Evolutionary conservation across 441 rosid genomes (phyloP).

Genomic region (Adansonia gregorii): DNA sequence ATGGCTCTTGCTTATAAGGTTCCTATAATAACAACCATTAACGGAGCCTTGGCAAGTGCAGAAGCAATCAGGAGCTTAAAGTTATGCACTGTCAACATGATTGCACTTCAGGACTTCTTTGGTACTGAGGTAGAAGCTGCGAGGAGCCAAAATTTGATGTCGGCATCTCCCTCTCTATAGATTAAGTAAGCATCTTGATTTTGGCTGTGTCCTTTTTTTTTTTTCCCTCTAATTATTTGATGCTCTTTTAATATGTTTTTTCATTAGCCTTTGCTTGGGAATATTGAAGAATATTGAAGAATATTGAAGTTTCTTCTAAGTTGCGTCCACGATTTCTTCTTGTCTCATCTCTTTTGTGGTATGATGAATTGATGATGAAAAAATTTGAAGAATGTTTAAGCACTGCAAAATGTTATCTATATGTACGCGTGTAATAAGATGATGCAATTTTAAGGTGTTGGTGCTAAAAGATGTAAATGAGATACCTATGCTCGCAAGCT

Average conservation of each 20-base stretch:
- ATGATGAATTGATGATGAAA: neutral
- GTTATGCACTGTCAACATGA: conserved; percentile 60
- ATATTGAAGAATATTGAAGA: neutral
- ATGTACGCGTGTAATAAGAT: neutral
- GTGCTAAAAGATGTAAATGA: neutral
- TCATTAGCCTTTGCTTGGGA: neutral
- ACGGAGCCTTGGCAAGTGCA: conserved; percentile 90
- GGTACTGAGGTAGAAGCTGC: conserved; percentile 21
- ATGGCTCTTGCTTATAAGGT: conserved; percentile 94
- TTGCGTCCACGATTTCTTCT: conserved; percentile 8
- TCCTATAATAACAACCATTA: conserved; percentile 83
- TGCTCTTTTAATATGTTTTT: neutral
- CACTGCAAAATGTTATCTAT: neutral
- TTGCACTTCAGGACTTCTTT: conserved; percentile 83
- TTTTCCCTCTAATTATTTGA: neutral
- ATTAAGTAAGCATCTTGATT: neutral
- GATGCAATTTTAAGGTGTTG: conserved; percentile 8
- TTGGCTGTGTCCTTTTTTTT: no score
- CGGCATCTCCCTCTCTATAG: conserved; percentile 39
- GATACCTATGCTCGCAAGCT: no score
- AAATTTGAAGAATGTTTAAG: neutral
- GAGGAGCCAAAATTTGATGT: conserved; percentile 42
- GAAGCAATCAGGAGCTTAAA: conserved; percentile 80
- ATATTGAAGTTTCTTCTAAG: neutral
- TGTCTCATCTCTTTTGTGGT: neutral